phyloP scores from a whole-genome alignment of 805 yeast genomes.

The Kodamaea nitidulidarum region DNA sequence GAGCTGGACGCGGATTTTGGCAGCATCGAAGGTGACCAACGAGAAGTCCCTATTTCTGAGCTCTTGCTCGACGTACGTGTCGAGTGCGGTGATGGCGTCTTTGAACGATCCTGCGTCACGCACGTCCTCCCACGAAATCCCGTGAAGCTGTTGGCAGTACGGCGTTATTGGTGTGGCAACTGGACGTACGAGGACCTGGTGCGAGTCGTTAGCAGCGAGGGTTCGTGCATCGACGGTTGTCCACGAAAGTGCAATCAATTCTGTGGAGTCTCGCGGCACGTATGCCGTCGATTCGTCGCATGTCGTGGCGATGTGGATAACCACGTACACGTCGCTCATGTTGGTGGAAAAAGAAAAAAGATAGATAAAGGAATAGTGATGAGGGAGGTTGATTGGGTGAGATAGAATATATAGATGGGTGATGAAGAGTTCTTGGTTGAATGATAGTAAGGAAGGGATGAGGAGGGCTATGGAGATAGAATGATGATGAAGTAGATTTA shows the following conservation, averaged over 20 bases:
- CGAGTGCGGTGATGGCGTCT: constrained; percentile 58
- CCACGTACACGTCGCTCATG: constrained; percentile 57
- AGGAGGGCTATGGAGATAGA: too few species aligned
- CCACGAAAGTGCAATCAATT: constrained; percentile 68
- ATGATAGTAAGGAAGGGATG: too few species aligned
- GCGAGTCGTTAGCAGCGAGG: constrained; percentile 40
- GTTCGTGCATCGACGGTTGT: constrained; percentile 52
- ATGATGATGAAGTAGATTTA: too few species aligned
- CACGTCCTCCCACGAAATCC: constrained; percentile 59
- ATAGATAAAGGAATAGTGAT: not conserved
- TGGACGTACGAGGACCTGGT: constrained; percentile 54
- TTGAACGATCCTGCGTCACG: constrained; percentile 55
- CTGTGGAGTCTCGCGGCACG: constrained; percentile 63
- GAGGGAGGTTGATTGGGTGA: not conserved
- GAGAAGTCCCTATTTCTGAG: constrained; percentile 50
- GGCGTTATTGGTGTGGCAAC: constrained; percentile 64
- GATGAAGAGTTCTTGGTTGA: too few species aligned
- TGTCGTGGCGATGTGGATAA: constrained; percentile 59
- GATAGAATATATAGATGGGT: too few species aligned
- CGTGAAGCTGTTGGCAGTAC: constrained; percentile 46
- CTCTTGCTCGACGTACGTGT: constrained; percentile 44
- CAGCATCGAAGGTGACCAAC: constrained; percentile 62
- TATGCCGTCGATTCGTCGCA: constrained; percentile 60
- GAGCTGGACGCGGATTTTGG: constrained; percentile 72
- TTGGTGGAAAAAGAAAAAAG: constrained; percentile 1